These are phyloP conservation scores for Wickerhamiella sergipiensis DNA, from an alignment of 805 yeast species.

Conservation along the genomic window DNA sequence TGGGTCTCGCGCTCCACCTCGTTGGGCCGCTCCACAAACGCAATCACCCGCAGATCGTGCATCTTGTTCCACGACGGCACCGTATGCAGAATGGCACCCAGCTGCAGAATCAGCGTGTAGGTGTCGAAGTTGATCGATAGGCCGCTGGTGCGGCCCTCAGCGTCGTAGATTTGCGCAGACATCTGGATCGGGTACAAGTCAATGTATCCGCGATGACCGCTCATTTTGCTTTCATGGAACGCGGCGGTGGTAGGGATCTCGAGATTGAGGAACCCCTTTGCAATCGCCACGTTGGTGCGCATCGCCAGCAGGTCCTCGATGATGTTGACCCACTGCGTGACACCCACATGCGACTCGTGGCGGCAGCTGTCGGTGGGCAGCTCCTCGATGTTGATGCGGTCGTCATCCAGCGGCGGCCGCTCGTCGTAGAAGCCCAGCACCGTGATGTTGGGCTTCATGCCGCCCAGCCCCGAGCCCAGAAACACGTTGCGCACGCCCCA, in stretches of 20 bases:
- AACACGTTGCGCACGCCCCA: constrained; percentile 95
- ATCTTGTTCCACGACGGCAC: constrained; percentile 86
- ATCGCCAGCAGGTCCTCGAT: constrained; percentile 79
- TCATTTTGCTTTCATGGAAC: constrained; percentile 18
- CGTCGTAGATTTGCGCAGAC: constrained; percentile 66
- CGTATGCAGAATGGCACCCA: constrained; percentile 85
- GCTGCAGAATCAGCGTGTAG: constrained; percentile 79
- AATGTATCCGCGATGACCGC: constrained; percentile 36
- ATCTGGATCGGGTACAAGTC: constrained; percentile 95
- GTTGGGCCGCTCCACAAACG: constrained; percentile 64
- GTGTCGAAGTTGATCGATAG: constrained; percentile 90
- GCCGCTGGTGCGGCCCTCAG: constrained; percentile 49
- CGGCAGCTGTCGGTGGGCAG: constrained; percentile 73
- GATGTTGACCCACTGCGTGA: constrained; percentile 81
- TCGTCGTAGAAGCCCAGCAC: constrained; percentile 76
- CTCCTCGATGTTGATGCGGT: constrained; percentile 26
- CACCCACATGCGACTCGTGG: constrained; percentile 51
- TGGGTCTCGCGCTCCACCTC: constrained; percentile 60
- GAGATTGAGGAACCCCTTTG: constrained; percentile 66
- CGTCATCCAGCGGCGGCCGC: constrained; percentile 12
- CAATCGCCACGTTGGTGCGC: constrained; percentile 87
- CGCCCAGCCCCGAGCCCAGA: constrained; percentile 93
- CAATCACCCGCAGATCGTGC: constrained; percentile 66
- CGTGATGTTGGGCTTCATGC: constrained; percentile 93
- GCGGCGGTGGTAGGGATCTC: constrained; percentile 38